phyloP scores from a whole-genome alignment of 805 yeast species.

The Wickerhamiella lipophila region DNA sequence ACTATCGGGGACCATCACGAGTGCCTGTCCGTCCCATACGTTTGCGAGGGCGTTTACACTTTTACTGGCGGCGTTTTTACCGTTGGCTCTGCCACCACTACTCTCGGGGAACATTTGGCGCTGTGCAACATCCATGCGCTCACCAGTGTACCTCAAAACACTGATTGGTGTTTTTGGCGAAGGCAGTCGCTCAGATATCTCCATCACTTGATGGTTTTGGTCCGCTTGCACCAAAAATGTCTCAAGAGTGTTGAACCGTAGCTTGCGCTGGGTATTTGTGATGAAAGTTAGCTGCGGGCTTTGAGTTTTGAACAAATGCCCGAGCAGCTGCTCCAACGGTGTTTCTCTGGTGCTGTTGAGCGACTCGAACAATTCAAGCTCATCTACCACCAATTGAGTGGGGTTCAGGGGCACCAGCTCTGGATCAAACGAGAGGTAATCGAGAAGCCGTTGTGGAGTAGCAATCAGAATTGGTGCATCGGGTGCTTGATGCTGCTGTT shows the following conservation, averaged over 20 bases:
- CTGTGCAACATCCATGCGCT: background rate
- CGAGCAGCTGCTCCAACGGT: constrained; percentile 21
- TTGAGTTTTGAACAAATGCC: constrained; percentile 11
- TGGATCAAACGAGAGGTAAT: constrained; percentile 30
- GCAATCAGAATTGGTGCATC: constrained; percentile 38
- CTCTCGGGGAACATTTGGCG: background rate
- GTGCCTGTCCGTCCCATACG: constrained; percentile 16
- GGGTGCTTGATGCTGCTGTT: constrained; percentile 17
- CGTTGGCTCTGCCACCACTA: background rate
- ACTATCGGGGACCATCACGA: constrained; percentile 13
- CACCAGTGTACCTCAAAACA: background rate
- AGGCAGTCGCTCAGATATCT: background rate
- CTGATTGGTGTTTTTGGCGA: constrained; percentile 3
- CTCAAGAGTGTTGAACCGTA: background rate
- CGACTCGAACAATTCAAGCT: constrained; percentile 20
- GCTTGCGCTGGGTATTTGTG: constrained; percentile 6
- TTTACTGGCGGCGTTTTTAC: background rate
- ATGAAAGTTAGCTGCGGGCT: constrained; percentile 13
- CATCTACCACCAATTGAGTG: constrained; percentile 23
- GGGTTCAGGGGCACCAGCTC: constrained; percentile 9
- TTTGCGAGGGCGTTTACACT: constrained; percentile 2
- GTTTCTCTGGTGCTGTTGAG: constrained; percentile 11
- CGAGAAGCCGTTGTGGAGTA: constrained; percentile 42
- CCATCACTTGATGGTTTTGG: background rate
- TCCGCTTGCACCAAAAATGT: background rate